Evolutionary conservation across 139 green algal genomes (phyloP).

Genomic region (Cymbomonas tetramitiformis): DNA sequence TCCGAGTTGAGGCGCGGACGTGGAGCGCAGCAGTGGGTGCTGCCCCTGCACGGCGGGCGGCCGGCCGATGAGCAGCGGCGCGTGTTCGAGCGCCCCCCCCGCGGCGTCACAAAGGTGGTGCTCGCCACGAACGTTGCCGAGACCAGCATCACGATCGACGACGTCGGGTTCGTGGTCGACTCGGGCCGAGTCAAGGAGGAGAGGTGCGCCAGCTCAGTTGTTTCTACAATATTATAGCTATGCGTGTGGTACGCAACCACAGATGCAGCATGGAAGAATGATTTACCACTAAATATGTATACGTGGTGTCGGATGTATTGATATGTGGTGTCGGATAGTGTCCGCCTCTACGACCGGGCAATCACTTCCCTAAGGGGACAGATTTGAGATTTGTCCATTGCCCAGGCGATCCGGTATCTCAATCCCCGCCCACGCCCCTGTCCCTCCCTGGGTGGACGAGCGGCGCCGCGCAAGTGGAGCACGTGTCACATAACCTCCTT

Average conservation of each 20-base stretch:
- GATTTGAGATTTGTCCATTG: no score
- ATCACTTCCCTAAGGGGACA: no score
- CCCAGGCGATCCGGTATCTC: no score
- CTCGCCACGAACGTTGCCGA: constrained; percentile 85
- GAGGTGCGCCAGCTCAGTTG: no score
- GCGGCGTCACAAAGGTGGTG: constrained; percentile 53
- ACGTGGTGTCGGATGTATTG: no score
- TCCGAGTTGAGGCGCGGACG: neutral
- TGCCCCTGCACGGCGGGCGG: constrained; percentile 24
- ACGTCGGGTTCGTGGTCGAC: constrained; percentile 76
- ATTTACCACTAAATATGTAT: no score
- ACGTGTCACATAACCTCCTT: no score
- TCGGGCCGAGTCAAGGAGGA: constrained; percentile 47
- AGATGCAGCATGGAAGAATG: constrained; percentile 2
- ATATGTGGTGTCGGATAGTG: neutral
- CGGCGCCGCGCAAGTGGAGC: no score
- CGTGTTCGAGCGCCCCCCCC: constrained; percentile 33
- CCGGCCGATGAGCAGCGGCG: constrained; percentile 22
- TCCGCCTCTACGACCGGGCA: no score
- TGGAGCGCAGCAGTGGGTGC: neutral
- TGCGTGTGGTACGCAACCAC: constrained; percentile 14
- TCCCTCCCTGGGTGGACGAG: no score
- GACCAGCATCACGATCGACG: constrained; percentile 85
- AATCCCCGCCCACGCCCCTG: no score
- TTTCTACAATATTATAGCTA: no score